phyloP scores from a whole-genome alignment of 1,284 basidiomycete species.

The Meripilus lineatus region DNA sequence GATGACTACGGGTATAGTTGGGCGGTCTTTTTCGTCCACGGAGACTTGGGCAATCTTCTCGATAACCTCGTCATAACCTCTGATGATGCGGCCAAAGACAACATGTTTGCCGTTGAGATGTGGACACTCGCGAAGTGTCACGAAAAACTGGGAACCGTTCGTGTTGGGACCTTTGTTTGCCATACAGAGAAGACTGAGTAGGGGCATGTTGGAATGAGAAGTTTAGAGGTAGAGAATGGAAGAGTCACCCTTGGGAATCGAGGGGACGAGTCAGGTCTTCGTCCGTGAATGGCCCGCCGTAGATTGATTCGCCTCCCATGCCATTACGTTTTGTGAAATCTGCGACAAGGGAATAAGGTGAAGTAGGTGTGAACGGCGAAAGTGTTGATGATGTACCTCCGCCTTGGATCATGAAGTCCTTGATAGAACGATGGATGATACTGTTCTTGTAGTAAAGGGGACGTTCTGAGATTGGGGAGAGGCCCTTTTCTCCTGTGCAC shows the following conservation, averaged over 20 bases:
- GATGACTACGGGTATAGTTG: constrained; percentile 68
- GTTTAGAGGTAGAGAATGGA: not conserved
- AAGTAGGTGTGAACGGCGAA: not conserved
- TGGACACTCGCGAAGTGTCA: constrained; percentile 69
- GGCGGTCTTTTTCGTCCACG: constrained; percentile 68
- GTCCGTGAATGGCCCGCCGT: constrained; percentile 69
- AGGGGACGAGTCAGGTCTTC: constrained; percentile 68
- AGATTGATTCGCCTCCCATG: constrained; percentile 81
- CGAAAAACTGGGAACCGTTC: constrained; percentile 81
- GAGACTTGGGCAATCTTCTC: constrained; percentile 49
- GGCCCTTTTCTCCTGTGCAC: constrained; percentile 84
- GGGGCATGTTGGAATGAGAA: not conserved
- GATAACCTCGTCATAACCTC: constrained; percentile 58
- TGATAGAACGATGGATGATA: constrained; percentile 76
- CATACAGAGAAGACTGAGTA: constrained; percentile 68
- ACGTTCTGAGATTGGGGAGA: constrained; percentile 54
- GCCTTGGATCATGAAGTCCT: constrained; percentile 86
- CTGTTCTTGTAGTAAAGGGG: constrained; percentile 82
- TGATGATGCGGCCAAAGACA: constrained; percentile 67
- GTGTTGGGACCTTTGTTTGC: constrained; percentile 79
- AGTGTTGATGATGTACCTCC: constrained; percentile 42
- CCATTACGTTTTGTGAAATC: constrained; percentile 78
- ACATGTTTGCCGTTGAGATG: constrained; percentile 80
- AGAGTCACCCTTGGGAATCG: constrained; percentile 53
- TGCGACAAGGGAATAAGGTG: constrained; percentile 21